Percentiles rank a stretch among this genome's conserved stretches.
Evolutionary conservation across 352 stramenopile genomes (phyloP).

Genomic region (Pythium myriotylum): DNA sequence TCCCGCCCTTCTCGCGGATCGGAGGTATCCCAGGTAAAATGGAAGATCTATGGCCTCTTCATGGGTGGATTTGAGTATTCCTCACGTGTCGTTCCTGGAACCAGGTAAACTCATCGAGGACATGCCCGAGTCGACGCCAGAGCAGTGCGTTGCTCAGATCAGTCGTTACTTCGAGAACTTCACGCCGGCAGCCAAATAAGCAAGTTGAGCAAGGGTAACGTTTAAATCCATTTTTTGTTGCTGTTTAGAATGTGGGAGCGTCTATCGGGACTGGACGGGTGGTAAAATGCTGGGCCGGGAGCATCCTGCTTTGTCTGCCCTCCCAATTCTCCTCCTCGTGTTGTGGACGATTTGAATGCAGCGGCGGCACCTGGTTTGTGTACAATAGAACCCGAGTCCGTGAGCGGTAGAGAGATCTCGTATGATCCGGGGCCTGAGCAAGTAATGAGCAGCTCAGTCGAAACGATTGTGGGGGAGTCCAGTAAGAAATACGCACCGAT

Average conservation of each 20-base stretch:
- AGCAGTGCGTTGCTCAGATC: slow-evolving; percentile 71
- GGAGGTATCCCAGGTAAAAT: slow-evolving; percentile 66
- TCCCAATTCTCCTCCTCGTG: slow-evolving; percentile 29
- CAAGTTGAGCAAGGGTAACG: slow-evolving; percentile 9
- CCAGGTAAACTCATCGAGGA: slow-evolving; percentile 71
- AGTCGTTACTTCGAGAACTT: slow-evolving; percentile 88
- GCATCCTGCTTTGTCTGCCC: slow-evolving; percentile 24
- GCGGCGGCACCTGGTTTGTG: slow-evolving; percentile 19
- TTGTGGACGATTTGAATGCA: slow-evolving; percentile 43
- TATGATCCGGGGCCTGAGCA: slow-evolving; percentile 63
- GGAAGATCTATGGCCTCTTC: too few relatives aligned
- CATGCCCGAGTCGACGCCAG: slow-evolving; percentile 82
- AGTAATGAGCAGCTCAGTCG: too few relatives aligned
- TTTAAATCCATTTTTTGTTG: slow-evolving; percentile 82
- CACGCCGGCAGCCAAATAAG: slow-evolving; percentile 37
- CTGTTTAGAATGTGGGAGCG: slow-evolving; percentile 72
- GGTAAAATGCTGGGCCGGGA: slow-evolving; percentile 69
- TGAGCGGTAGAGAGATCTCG: slow-evolving; percentile 19
- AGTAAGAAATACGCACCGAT: slow-evolving; percentile 37
- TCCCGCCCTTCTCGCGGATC: slow-evolving; percentile 77
- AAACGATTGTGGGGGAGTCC: too few relatives aligned
- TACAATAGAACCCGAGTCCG: slow-evolving; percentile 20
- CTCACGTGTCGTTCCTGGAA: background rate
- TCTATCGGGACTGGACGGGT: slow-evolving; percentile 55
- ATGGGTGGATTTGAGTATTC: too few relatives aligned